Evolutionary conservation across 306 rosid species (phyloP).

Genomic region (Medicago lupulina): DNA sequence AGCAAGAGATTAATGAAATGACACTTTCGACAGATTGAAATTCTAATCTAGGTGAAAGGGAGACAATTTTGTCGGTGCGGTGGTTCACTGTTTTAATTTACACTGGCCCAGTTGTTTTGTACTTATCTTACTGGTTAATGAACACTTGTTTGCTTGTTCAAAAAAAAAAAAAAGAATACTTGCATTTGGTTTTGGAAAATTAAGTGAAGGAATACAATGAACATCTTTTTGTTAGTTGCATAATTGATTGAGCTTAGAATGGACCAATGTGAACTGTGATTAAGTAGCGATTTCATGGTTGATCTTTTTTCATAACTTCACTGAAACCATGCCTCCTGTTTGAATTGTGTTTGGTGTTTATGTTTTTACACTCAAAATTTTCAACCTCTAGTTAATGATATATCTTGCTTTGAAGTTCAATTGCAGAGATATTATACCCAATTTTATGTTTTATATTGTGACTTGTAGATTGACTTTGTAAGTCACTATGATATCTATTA

Average conservation of each 20-base stretch:
- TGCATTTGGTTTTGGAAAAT: slow-evolving; percentile 20
- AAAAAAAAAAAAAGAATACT: background rate
- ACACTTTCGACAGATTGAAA: slow-evolving; percentile 22
- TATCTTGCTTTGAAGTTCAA: slow-evolving; percentile 28
- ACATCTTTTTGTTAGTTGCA: background rate
- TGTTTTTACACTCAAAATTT: background rate
- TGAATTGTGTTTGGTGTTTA: slow-evolving; percentile 31
- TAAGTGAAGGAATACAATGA: background rate
- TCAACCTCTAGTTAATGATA: slow-evolving; percentile 3
- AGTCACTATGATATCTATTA: slow-evolving; percentile 29
- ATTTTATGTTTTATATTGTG: slow-evolving; percentile 16
- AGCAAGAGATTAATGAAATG: slow-evolving; percentile 20
- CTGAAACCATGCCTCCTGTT: background rate
- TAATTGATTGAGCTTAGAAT: slow-evolving; percentile 18
- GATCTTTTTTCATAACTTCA: slow-evolving; percentile 6
- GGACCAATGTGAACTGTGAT: background rate
- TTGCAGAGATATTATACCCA: background rate
- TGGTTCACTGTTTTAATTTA: slow-evolving; percentile 21
- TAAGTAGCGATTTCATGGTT: background rate
- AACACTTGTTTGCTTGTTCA: background rate
- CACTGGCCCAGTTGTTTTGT: slow-evolving; percentile 16
- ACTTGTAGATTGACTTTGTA: slow-evolving; percentile 9
- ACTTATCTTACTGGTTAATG: slow-evolving; percentile 9
- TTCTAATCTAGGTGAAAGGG: slow-evolving; percentile 8
- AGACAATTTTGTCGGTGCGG: slow-evolving; percentile 13